A percentile compares a stretch with the other conserved stretches of the same genome.
phyloP scores from a whole-genome alignment of 306 rosid genomes.

The Alnus glutinosa region DNA sequence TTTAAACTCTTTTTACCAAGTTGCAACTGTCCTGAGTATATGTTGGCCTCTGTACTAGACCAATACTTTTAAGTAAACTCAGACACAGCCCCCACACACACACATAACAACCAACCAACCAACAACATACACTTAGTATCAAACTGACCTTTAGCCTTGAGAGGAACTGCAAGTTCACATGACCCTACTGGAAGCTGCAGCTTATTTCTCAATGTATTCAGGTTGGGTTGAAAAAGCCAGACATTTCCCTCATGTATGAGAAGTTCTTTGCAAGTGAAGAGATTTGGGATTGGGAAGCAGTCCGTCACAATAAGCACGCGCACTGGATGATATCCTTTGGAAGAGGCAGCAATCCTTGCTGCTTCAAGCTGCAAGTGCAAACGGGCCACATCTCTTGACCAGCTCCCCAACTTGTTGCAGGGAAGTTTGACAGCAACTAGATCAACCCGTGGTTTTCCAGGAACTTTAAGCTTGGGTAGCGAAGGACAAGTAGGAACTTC shows the following conservation, averaged over 20 bases:
- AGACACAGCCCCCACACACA: neutral
- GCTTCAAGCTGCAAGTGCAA: slow-evolving; percentile 92
- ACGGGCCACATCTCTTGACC: slow-evolving; percentile 89
- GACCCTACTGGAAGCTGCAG: slow-evolving; percentile 76
- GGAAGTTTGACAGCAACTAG: slow-evolving; percentile 87
- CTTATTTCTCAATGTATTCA: slow-evolving; percentile 60
- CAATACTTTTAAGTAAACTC: neutral
- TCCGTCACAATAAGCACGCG: slow-evolving; percentile 70
- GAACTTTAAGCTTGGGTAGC: slow-evolving; percentile 60
- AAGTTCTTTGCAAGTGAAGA: slow-evolving; percentile 73
- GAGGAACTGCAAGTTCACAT: slow-evolving; percentile 80
- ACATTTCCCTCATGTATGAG: slow-evolving; percentile 55
- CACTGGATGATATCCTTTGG: slow-evolving; percentile 66
- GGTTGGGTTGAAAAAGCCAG: slow-evolving; percentile 79
- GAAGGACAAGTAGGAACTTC: slow-evolving; percentile 84
- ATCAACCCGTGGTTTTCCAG: slow-evolving; percentile 71
- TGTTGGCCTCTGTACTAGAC: neutral
- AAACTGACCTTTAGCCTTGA: slow-evolving; percentile 76
- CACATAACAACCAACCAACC: neutral
- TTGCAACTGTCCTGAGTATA: neutral
- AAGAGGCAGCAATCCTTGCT: slow-evolving; percentile 74
- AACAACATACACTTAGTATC: slow-evolving; percentile 1
- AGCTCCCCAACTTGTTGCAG: slow-evolving; percentile 63
- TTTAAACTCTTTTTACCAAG: neutral
- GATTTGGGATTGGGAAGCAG: slow-evolving; percentile 74